Conservation (phyloP, 225 moss, liverwort and hornwort species). For the Thuidium tamariscinum region DNA sequence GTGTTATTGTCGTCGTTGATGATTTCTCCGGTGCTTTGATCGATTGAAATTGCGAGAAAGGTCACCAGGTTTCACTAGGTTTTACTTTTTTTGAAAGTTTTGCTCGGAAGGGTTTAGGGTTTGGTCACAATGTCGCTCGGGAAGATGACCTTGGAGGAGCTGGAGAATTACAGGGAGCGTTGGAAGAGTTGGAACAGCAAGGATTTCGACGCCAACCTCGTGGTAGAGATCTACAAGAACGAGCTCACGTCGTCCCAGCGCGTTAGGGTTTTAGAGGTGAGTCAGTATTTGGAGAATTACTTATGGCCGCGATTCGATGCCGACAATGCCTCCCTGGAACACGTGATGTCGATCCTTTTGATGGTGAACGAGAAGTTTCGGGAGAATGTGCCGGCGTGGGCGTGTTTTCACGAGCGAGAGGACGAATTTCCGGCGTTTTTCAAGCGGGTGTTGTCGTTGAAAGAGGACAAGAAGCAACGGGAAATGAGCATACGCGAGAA, state of each 20-base stretch:
- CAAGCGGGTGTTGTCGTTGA: slow-evolving; percentile 71
- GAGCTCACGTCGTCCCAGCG: slow-evolving; percentile 82
- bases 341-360: slow-evolving; percentile 82
- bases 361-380: slow-evolving; percentile 99
- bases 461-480: slow-evolving; percentile 48
- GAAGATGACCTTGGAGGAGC: slow-evolving; percentile 41
- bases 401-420: slow-evolving; percentile 90
- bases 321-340: slow-evolving; percentile 65
- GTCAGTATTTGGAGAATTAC: slow-evolving; percentile 94
- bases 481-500: slow-evolving; percentile 69
- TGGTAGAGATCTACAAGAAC: slow-evolving; percentile 69
- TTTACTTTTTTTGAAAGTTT: not conserved
- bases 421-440: slow-evolving; percentile 81
- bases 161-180: slow-evolving; percentile 30
- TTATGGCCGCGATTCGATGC: slow-evolving; percentile 90
- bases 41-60: not conserved
- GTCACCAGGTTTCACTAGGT: not conserved
- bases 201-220: slow-evolving; percentile 59
- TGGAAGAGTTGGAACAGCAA: slow-evolving; percentile 41
- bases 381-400: slow-evolving; percentile 94
- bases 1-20: no score
- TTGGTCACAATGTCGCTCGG: slow-evolving; percentile 28
- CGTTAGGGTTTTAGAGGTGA: slow-evolving; percentile 92
- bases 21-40: not conserved
- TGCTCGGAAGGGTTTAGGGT: slow-evolving; percentile 3